A percentile compares a stretch with the other conserved stretches of the same genome.
Conservation (phyloP, 2,329 filamentous ascomycete species). For the Botrytis elliptica region DNA sequence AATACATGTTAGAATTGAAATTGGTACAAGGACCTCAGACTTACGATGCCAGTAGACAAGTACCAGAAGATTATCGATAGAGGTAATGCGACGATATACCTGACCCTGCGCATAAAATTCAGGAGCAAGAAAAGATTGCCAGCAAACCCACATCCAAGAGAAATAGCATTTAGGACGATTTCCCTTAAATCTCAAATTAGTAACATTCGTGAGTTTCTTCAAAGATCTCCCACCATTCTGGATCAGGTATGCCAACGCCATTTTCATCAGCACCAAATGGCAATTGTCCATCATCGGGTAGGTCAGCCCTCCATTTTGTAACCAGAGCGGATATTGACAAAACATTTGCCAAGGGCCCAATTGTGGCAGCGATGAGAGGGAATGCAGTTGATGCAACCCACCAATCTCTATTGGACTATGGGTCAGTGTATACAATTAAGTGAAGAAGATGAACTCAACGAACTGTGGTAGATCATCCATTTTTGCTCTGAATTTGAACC, state of each 20-base stretch:
- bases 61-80: conserved; percentile 67
- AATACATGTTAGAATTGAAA: conserved; percentile 11
- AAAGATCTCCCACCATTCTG: conserved; percentile 51
- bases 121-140: conserved; percentile 67
- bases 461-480: conserved; percentile 40
- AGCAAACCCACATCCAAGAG: conserved; percentile 61
- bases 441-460: conserved; percentile 17
- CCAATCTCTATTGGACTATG: conserved; percentile 38
- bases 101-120: conserved; percentile 65
- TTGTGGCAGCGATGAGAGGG: conserved; percentile 63
- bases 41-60: conserved; percentile 56
- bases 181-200: conserved; percentile 43
- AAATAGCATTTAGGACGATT: conserved; percentile 62
- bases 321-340: conserved; percentile 67
- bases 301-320: conserved; percentile 57
- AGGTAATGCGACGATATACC: conserved; percentile 67
- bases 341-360: conserved; percentile 70
- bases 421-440: not conserved
- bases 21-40: conserved; percentile 43
- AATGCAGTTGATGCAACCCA: conserved; percentile 46
- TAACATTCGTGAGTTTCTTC: not conserved
- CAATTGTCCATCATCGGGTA: conserved; percentile 47
- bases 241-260: conserved; percentile 57
- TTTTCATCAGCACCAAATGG: conserved; percentile 47
- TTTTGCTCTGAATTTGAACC: conserved; percentile 38